Evolutionary conservation across 192 early-diverging fungal species (phyloP), one percentile per base, ranked within the genome.

Genomic region (Paraglomus brasilianum): DNA sequence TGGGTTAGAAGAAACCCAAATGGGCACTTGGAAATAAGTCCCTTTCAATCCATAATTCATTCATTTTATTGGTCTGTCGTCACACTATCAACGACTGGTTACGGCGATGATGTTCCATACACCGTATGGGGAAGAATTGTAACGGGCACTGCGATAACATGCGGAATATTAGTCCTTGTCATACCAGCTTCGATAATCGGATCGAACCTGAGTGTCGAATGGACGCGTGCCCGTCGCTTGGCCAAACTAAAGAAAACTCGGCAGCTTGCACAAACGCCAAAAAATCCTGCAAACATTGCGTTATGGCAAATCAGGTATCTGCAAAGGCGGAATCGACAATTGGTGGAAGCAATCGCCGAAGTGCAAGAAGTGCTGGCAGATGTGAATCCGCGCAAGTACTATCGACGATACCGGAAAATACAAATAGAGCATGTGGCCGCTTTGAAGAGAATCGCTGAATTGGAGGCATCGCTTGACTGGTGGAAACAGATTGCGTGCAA

Each of bases 151-250:
- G 83, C 83, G 11, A 85, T 85, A 82, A 49, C 81, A 19, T 71
- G 79, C 61, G 83, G 83, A 42, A 77, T 85, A 59, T 75, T 83
- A n/a, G 79, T 78, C 5, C 80, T 85, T 57, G 83, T 80, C 55
- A 73, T 85, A 45, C 83, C 82, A 39, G 81, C 83, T 4, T 81
- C 81, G 1, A 85, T 85, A 47, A 83, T 85, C 19, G 81, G 81
- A 3, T 83, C 80, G 58, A 83, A 83, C 66, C 83, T 85, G 71
- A 75, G 75, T 7, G 73, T 45, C 45, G 83, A 85, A 64, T 83
- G 80, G 82, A 11, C 21, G 0, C 15, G 41, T 39, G 47, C 19
- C 10, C 66, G 45, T 17, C 66, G 67, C 7, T 4, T 70, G 13
- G 24, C n/a, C 14, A 42, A 45, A 21, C 15, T 73, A 8, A 48